A percentile compares a stretch with the other conserved stretches of the same genome.
Evolutionary conservation across 495 filamentous ascomycete species (phyloP).

Genomic region (Talaromyces borbonicus): DNA sequence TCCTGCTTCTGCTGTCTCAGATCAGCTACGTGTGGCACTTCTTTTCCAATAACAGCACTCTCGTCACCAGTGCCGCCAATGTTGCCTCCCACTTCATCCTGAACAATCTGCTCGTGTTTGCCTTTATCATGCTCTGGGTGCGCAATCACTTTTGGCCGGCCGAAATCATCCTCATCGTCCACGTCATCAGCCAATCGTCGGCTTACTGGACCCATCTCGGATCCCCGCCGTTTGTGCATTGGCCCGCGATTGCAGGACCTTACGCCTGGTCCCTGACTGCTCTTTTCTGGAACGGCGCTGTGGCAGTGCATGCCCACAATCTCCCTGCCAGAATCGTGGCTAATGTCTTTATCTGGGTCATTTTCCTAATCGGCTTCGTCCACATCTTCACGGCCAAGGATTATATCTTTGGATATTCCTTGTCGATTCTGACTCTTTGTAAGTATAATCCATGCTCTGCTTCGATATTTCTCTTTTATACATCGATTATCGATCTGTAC

Average conservation of each 20-base stretch:
- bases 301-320: conserved; percentile 50
- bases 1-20: conserved; percentile 65
- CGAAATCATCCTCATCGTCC: conserved; percentile 65
- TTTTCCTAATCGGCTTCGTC: conserved; percentile 61
- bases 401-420: conserved; percentile 70
- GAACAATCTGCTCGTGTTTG: conserved; percentile 70
- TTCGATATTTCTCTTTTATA: no score
- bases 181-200: conserved; percentile 66
- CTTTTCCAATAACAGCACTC: conserved; percentile 50
- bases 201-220: conserved; percentile 71
- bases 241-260: conserved; percentile 63
- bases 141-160: conserved; percentile 60
- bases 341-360: conserved; percentile 78
- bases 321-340: conserved; percentile 65
- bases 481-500: no score
- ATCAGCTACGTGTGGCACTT: conserved; percentile 65
- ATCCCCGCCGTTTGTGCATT: conserved; percentile 60
- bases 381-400: conserved; percentile 65
- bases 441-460: conserved; percentile 14
- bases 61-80: conserved; percentile 59
- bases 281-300: conserved; percentile 80
- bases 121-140: conserved; percentile 74
- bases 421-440: conserved; percentile 63
- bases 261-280: conserved; percentile 77
- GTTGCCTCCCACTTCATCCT: conserved; percentile 78